A percentile compares a stretch with the other conserved stretches of the same genome.
Evolutionary conservation across 768 basidiomycete genomes (phyloP).

Genomic region (Dentipellis sp.): DNA sequence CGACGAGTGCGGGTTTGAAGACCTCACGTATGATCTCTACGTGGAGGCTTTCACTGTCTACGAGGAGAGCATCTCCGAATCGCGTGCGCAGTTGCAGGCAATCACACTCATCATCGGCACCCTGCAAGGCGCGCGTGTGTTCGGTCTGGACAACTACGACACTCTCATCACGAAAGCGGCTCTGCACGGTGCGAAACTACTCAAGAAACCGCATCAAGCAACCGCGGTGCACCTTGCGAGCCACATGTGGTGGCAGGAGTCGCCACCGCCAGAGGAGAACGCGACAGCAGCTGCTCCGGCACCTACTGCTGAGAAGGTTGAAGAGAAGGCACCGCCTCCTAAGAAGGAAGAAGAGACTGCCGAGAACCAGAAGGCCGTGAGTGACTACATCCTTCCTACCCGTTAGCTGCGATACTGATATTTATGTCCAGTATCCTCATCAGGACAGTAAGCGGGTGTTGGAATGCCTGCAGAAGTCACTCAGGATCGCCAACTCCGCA

Average conservation of each 20-base stretch:
- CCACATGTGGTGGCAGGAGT: constrained; percentile 97
- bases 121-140: constrained; percentile 82
- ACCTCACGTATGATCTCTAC: constrained; percentile 94
- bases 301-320: constrained; percentile 17
- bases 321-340: constrained; percentile 21
- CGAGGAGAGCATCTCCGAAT: constrained; percentile 95
- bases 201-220: constrained; percentile 98
- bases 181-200: constrained; percentile 85
- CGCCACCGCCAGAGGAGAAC: constrained; percentile 27
- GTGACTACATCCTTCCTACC: neutral
- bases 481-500: constrained; percentile 92
- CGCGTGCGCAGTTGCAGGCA: constrained; percentile 92
- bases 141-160: constrained; percentile 91
- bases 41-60: constrained; percentile 98
- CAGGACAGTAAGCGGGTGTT: constrained; percentile 96
- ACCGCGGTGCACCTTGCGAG: constrained; percentile 91
- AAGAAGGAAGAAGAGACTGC: constrained; percentile 34
- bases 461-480: constrained; percentile 94
- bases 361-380: constrained; percentile 22
- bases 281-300: constrained; percentile 19
- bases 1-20: constrained; percentile 92
- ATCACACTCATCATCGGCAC: constrained; percentile 93
- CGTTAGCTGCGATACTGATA: neutral
- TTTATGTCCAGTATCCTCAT: constrained; percentile 54
- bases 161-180: constrained; percentile 99